Base-by-base conservation (phyloP, 1,284 basidiomycete species). In the Trichosporon sp. region DNA sequence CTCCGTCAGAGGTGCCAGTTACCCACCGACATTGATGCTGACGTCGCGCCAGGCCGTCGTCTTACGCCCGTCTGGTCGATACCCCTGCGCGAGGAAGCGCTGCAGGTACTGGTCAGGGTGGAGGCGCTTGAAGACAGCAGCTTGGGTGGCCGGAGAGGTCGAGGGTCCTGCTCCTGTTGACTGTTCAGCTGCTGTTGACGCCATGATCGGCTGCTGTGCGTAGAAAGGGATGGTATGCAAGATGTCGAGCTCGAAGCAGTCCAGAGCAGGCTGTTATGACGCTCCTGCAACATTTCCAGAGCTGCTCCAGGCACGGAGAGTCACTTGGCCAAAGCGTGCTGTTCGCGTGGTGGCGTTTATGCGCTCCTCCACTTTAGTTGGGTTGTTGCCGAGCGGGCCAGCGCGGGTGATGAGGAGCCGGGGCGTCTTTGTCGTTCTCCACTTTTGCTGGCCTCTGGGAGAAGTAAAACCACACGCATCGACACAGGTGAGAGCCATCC, bases 21-120 rank as follows among this genome's bases (percentile, higher is more conserved):
- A 85, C 90, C 75, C 74, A 92, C 91, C 92, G 65, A 88, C 86
- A 79, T 92, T 91, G 56, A 92, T 83, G 62, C 86, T 88, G 27
- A 90, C 85, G 67, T 90, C 88, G 65, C 92, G 86, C 87, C 88
- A 92, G 15, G 84, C 87, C 32, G 83, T 81, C 27, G 87, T 78
- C n/a, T 84, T 83, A 23, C 92, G 85, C 9, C 91, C 92, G 78
- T 95, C 92, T 0, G 92, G 91, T 58, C 92, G 82, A 62, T 90
- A 85, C 1, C 87, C 85, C 76, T 92, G 88, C 7, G 86, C 84
- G 23, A 94, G 81, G 80, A 93, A 95, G 29, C 90, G 86, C 76
- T 92, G 89, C 62, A 94, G 87, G 80, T 94, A 95, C 25, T 88
- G 86, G 56, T 87, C 87, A 0, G 93, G 92, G 77, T 94, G 92